Base-by-base conservation (phyloP, 2,329 filamentous ascomycete genomes). In the Hypoxylon sp. region DNA sequence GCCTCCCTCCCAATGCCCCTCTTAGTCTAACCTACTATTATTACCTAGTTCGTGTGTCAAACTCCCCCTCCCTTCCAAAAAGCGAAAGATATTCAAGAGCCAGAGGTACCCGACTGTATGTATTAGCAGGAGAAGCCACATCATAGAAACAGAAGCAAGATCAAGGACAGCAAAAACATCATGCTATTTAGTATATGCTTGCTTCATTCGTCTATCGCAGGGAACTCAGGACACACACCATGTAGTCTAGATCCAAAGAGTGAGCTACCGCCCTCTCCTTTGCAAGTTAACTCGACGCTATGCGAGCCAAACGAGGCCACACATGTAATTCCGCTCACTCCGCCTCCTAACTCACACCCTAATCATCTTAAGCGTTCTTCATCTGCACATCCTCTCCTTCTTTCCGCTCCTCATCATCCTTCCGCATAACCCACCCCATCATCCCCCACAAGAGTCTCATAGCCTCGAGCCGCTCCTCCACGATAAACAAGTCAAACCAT, bases 401-500 rank as follows among this genome's bases (percentile, higher is more conserved):
- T 14, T 36, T 45, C 7, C 41, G 43, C 14, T 75, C 73, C 19
- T 70, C 65, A 32, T 67, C 69, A 6, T 78, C 77, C 71, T 79
- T 82, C 69, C 86, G 82, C 87, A 90, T 90, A 74, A 87, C 78
- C 75, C 85, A 90, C 1, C 82, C 82, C 84, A 89, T 87, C 75
- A 90, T 80, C 3, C 81, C 82, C 88, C 89, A 91, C 0, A 89
- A 70, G 9, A 86, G 67, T 68, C 82, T 78, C 85, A 90, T 85
- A 2, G 87, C 88, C 69, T 83, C 82, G 25, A 90, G 74, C 49
- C 89, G 78, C 60, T 90, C 85, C 21, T 85, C 80, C 0, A 77
- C 74, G 51, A 83, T 70, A 72, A 90, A 90, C 10, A 90, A 76
- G 73, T 91, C 89, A 72, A 82, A 89, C 89, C 89, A 91, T 41